These are phyloP conservation scores for Pascua guehoae DNA, from an alignment of 1,284 basidiomycete species.

Conservation along the genomic window DNA sequence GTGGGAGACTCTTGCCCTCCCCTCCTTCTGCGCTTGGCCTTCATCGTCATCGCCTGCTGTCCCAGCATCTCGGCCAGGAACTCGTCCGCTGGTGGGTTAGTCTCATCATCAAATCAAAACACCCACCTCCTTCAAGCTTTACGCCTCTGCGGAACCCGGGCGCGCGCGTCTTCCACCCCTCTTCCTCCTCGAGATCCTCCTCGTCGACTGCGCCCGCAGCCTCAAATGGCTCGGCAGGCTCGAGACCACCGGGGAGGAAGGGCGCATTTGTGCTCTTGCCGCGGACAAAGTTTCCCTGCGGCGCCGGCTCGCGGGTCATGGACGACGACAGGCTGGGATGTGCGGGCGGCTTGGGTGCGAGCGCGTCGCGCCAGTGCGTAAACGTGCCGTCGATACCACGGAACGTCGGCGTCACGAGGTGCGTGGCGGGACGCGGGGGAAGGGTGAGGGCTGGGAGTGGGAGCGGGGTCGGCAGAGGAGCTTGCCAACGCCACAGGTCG, in stretches of 20 bases:
- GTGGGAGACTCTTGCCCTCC: conserved; percentile 34
- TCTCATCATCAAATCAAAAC: background rate
- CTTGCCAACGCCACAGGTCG: conserved; percentile 43
- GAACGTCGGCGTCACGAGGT: conserved; percentile 69
- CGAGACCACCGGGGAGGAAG: conserved; percentile 83
- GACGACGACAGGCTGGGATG: conserved; percentile 73
- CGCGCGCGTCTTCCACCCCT: conserved; percentile 45
- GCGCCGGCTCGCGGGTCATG: conserved; percentile 74
- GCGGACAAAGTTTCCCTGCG: conserved; percentile 75
- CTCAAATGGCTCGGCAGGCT: conserved; percentile 25
- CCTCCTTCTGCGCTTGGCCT: conserved; percentile 36
- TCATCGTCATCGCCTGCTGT: conserved; percentile 32
- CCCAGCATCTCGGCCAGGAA: conserved; percentile 47
- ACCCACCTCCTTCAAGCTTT: conserved; percentile 42
- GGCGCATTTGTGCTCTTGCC: conserved; percentile 90
- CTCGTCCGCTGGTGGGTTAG: conserved; percentile 34
- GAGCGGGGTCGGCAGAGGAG: conserved; percentile 32
- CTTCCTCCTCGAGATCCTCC: conserved; percentile 39
- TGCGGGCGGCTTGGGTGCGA: conserved; percentile 51
- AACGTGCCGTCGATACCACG: conserved; percentile 74
- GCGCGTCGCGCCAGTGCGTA: conserved; percentile 68
- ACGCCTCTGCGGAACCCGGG: conserved; percentile 41
- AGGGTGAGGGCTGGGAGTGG: conserved; percentile 57
- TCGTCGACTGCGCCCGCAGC: conserved; percentile 27
- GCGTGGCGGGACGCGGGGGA: conserved; percentile 69